Evolutionary conservation across 2,329 filamentous ascomycete species (phyloP).

Genomic region (Plenodomus biglobosus): DNA sequence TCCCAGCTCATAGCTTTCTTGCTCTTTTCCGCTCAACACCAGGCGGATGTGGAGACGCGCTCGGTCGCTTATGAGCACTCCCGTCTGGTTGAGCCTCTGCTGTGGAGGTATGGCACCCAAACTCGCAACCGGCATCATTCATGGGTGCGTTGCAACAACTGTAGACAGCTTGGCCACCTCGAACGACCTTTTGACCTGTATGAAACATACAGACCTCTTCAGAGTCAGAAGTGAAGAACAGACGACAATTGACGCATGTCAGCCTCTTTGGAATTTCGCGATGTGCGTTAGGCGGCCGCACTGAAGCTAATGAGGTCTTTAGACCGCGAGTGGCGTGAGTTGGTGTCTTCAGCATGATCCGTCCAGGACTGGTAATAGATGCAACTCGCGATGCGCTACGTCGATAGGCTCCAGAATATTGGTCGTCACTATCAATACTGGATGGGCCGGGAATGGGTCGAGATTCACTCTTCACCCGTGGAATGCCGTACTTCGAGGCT

Average conservation of each 20-base stretch:
- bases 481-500: slow-evolving; percentile 1
- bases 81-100: neutral
- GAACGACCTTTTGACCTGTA: slow-evolving; percentile 6
- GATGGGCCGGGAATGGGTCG: neutral
- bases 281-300: neutral
- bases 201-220: slow-evolving; percentile 21
- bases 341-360: neutral
- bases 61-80: slow-evolving; percentile 2
- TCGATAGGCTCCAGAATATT: slow-evolving; percentile 10
- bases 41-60: slow-evolving; percentile 1
- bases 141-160: slow-evolving; percentile 14
- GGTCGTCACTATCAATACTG: slow-evolving; percentile 11
- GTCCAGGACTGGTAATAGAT: neutral
- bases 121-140: slow-evolving; percentile 13
- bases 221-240: slow-evolving; percentile 5
- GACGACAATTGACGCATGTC: slow-evolving; percentile 18
- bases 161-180: slow-evolving; percentile 4
- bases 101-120: slow-evolving; percentile 7
- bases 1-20: neutral
- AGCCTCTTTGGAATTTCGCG: neutral
- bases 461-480: slow-evolving; percentile 11
- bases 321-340: neutral
- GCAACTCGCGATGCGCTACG: neutral
- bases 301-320: neutral
- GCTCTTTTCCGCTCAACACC: slow-evolving; percentile 1